Conservation (phyloP, 768 basidiomycete species). For the Serendipita sp. region DNA sequence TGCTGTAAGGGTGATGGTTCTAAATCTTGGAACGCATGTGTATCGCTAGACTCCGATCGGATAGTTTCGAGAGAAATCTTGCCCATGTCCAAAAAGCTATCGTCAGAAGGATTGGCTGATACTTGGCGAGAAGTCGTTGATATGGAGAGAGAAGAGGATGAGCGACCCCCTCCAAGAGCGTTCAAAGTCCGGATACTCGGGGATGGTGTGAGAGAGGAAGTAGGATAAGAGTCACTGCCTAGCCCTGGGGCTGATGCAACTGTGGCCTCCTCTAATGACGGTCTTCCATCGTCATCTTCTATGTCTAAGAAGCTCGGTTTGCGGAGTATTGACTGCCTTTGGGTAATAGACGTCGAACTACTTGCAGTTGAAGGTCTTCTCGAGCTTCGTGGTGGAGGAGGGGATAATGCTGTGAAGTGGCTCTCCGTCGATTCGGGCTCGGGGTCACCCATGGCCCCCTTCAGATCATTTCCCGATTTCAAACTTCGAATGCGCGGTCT, state of each 20-base stretch:
- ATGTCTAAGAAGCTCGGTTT: constrained; percentile 4
- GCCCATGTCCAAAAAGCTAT: constrained; percentile 6
- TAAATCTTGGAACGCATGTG: no score
- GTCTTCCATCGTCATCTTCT: constrained; percentile 3
- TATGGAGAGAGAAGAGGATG: not conserved
- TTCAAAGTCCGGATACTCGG: not conserved
- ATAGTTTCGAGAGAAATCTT: not conserved
- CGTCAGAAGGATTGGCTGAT: not conserved
- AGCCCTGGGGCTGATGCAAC: not conserved
- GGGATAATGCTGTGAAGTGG: not conserved
- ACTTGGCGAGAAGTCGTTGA: not conserved
- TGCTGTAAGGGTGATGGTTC: no score
- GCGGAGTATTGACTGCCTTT: not conserved
- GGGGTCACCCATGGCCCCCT: not conserved
- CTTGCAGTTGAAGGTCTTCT: not conserved
- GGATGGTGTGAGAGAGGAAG: not conserved
- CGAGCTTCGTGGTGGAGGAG: not conserved
- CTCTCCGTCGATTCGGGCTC: not conserved
- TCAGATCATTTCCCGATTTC: not conserved
- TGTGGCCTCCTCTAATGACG: not conserved
- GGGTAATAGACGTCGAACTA: not conserved
- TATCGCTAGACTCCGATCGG: not conserved
- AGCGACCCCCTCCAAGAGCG: not conserved
- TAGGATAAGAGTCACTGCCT: not conserved
- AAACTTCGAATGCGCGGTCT: not conserved